Percentiles rank a stretch among this genome's conserved stretches.
Conservation (phyloP, 2,329 filamentous ascomycete genomes). For the Venturia effusa region DNA sequence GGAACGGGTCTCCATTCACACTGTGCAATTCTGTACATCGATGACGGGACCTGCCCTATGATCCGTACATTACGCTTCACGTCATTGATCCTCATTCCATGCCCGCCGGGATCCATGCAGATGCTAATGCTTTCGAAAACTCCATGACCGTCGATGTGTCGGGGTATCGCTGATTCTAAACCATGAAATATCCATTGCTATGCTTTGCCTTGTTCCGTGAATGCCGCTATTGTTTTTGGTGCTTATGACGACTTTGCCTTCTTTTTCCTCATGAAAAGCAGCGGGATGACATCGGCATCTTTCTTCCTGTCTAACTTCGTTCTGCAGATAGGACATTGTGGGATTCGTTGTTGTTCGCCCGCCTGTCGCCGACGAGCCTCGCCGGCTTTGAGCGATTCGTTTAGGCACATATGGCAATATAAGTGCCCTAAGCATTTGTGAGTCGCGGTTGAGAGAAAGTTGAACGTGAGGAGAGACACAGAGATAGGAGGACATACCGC, state of each 20-base stretch:
- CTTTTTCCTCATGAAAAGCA: slow-evolving; percentile 28
- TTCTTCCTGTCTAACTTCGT: slow-evolving; percentile 31
- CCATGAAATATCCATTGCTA: background rate
- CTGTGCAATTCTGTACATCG: background rate
- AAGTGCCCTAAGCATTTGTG: slow-evolving; percentile 40
- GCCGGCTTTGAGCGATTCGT: slow-evolving; percentile 46
- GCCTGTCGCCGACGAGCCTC: slow-evolving; percentile 34
- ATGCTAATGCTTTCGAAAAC: background rate
- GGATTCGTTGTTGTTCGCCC: slow-evolving; percentile 28
- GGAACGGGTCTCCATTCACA: background rate
- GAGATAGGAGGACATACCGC: slow-evolving; percentile 35
- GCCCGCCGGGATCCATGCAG: background rate
- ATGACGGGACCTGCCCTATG: background rate
- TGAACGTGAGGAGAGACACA: background rate
- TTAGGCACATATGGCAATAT: slow-evolving; percentile 53
- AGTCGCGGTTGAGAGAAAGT: background rate
- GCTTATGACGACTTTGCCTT: background rate
- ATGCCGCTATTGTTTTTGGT: background rate
- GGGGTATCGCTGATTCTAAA: background rate
- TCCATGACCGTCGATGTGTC: background rate
- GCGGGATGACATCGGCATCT: slow-evolving; percentile 30
- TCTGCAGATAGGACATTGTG: slow-evolving; percentile 38
- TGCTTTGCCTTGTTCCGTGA: background rate
- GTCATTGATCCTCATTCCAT: background rate
- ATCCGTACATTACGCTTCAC: background rate